Percentiles rank a stretch among this genome's conserved stretches.
Evolutionary conservation across 2,329 filamentous ascomycete genomes (phyloP).

Genomic region (Colletotrichum spaethianum): DNA sequence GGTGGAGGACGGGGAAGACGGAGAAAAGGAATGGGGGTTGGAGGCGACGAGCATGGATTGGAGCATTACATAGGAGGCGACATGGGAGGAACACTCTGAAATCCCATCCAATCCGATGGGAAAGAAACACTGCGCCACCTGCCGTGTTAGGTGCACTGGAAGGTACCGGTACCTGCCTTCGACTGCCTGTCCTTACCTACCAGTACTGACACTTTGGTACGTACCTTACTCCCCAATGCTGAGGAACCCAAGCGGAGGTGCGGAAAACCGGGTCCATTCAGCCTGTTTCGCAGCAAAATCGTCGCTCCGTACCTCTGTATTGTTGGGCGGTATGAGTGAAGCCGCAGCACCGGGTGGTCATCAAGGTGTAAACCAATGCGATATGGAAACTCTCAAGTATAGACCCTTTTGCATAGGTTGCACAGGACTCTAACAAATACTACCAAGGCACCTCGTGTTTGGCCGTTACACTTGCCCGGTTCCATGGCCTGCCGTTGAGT

Average conservation of each 20-base stretch:
- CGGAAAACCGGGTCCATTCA: not conserved
- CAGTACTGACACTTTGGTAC: not conserved
- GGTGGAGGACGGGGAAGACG: not conserved
- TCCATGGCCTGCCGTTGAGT: not conserved
- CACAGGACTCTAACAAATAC: too few relatives aligned
- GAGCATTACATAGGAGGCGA: not conserved
- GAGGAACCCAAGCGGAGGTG: not conserved
- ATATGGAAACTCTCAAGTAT: too few relatives aligned
- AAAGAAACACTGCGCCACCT: not conserved
- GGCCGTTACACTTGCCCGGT: not conserved
- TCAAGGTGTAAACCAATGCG: not conserved
- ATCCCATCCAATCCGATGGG: not conserved
- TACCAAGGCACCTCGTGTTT: not conserved
- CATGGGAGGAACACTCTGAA: not conserved
- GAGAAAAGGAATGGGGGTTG: conserved; percentile 7
- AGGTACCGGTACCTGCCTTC: too few relatives aligned
- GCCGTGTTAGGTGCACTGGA: not conserved
- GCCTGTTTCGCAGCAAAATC: not conserved
- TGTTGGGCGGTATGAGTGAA: not conserved
- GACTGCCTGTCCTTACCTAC: not conserved
- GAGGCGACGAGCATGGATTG: not conserved
- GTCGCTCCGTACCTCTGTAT: not conserved
- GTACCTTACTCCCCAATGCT: too few relatives aligned
- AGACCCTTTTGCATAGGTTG: too few relatives aligned
- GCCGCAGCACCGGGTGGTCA: not conserved